Base-by-base conservation (phyloP, 208 protist genomes). In the Trypanosoma congolense region DNA sequence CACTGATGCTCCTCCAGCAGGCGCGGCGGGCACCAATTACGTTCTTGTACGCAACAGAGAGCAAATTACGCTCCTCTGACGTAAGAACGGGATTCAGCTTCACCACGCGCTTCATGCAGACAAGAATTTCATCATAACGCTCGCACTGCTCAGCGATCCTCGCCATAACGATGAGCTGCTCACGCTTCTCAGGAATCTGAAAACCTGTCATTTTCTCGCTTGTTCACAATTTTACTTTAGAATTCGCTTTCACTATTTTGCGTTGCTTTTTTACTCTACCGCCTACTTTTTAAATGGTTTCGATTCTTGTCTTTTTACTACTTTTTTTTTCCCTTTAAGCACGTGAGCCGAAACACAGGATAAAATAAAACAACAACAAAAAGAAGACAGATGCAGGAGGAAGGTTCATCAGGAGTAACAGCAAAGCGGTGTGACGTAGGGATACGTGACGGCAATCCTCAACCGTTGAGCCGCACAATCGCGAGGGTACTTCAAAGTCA, bases 41-140 rank as follows among this genome's bases (percentile, higher is more conserved):
- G 77, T 99, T 99, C 86, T 99, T 99, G 92, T 99, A 99, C 19
- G 98, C 98, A 24, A 99, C 98, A n/a, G 98, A 99, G 33, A 99
- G 92, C 3, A 99, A 84, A 70, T 99, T 99, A 66, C 98, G 85
- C 79, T 99, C 99, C 82, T 99, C 98, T 74, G 96, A 90, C 26
- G 89, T 90, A 16, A 99, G 92, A 69, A 98, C 86, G 48, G 87
- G 59, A 73, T 90, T 90, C 19, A 96, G 53, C 66, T 93, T 83
- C 28, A 97, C 96, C 24, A 99, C 95, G 31, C 91, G 89, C 70
- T 98, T 99, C 96, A 99, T 99, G 55, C 87, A 90, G 29, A 98
- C 75, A 26, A 99, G 96, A 80, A 99, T 99, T 63, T 99, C 98
- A 46, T 99, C 97, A 68, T 99, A 99, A 58, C 98, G 93, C 79